A percentile compares a stretch with the other conserved stretches of the same genome.
Conservation (phyloP, 169 alveolate species). For the Perkinsus marinus region DNA sequence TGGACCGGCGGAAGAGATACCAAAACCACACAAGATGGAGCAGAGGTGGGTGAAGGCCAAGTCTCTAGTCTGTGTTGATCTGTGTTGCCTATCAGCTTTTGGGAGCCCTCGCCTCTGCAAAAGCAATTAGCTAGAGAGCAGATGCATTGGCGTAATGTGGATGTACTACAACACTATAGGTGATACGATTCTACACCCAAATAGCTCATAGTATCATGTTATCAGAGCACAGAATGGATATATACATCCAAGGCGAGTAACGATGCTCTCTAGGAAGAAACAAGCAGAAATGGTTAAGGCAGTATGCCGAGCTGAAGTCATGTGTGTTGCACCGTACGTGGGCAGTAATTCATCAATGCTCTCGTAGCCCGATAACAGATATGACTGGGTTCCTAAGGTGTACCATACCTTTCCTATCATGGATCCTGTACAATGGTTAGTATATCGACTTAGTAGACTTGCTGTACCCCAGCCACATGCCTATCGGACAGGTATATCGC, state of each 20-base stretch:
- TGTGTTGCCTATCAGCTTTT: not conserved
- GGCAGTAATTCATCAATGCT: not conserved
- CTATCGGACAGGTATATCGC: not conserved
- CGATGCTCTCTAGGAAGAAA: not conserved
- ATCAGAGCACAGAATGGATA: not conserved
- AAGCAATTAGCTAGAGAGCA: not conserved
- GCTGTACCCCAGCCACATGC: not conserved
- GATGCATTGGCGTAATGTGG: not conserved
- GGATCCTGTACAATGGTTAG: not conserved
- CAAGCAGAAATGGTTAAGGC: not conserved
- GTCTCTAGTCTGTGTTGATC: not conserved
- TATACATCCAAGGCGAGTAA: not conserved
- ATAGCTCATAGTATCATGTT: not conserved
- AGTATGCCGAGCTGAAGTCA: not conserved
- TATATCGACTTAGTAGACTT: not conserved
- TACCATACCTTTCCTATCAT: not conserved
- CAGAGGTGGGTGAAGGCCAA: not conserved
- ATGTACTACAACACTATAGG: not conserved
- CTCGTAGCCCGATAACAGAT: not conserved
- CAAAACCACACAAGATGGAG: not conserved
- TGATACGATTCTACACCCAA: not conserved
- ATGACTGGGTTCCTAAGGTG: not conserved
- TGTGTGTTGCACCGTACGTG: not conserved
- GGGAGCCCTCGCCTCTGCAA: not conserved
- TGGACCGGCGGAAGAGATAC: not conserved